Evolutionary conservation across 2,329 filamentous ascomycete species (phyloP).

Genomic region (Exserohilum turcica): DNA sequence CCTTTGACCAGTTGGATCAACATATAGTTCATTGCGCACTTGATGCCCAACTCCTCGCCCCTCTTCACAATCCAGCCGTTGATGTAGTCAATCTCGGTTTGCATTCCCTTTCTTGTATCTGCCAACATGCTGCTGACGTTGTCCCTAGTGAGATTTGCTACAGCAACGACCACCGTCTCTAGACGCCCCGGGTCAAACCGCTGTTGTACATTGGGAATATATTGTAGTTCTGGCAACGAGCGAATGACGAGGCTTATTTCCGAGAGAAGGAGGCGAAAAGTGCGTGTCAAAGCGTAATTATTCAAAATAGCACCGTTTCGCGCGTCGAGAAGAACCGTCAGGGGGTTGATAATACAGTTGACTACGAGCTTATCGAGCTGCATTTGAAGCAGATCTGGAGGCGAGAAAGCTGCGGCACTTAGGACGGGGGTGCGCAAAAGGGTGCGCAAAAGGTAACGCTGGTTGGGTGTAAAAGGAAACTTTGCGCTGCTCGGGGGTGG

Average conservation of each 20-base stretch:
- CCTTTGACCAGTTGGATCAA: constrained; percentile 74
- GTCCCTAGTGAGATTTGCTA: constrained; percentile 60
- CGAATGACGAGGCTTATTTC: constrained; percentile 77
- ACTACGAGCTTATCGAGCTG: constrained; percentile 82
- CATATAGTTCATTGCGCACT: constrained; percentile 73
- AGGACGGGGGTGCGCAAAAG: constrained; percentile 68
- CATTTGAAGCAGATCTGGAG: constrained; percentile 67
- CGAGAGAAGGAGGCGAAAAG: constrained; percentile 72
- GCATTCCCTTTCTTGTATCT: constrained; percentile 63
- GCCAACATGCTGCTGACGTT: constrained; percentile 71
- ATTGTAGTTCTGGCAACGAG: constrained; percentile 73
- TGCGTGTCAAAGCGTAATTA: constrained; percentile 67
- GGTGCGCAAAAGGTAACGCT: constrained; percentile 67
- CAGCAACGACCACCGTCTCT: constrained; percentile 62
- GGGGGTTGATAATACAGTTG: constrained; percentile 76
- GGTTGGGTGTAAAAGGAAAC: constrained; percentile 48
- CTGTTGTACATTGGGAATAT: constrained; percentile 62
- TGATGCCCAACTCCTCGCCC: constrained; percentile 74
- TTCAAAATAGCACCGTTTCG: constrained; percentile 72
- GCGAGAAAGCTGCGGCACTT: constrained; percentile 62
- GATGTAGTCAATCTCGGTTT: constrained; percentile 80
- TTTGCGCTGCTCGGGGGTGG: constrained; percentile 21
- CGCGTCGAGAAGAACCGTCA: constrained; percentile 79
- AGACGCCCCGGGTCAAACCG: constrained; percentile 66
- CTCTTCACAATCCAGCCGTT: constrained; percentile 85